Evolutionary conservation across 1,284 basidiomycete species (phyloP).

Genomic region (Heterobasidion parviporum): DNA sequence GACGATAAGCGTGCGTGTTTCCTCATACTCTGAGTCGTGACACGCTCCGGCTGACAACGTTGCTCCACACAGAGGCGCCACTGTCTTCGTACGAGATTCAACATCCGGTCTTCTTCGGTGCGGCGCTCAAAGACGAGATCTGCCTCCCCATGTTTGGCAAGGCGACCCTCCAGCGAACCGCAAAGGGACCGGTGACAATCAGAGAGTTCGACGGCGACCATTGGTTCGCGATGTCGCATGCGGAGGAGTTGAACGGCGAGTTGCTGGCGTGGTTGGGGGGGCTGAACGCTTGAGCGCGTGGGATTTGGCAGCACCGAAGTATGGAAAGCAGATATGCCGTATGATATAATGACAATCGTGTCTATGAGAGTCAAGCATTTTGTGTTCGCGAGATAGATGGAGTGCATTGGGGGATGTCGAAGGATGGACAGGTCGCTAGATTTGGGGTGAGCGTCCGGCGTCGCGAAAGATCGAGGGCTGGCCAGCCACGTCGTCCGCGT

Average conservation of each 20-base stretch:
- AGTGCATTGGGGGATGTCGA: too few species aligned
- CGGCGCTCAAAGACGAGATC: slow-evolving; percentile 15
- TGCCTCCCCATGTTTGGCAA: slow-evolving; percentile 12
- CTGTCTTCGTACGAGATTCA: slow-evolving; percentile 9
- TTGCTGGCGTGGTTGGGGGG: slow-evolving; percentile 16
- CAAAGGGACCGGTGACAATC: slow-evolving; percentile 12
- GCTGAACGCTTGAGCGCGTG: background rate
- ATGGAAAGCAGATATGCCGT: too few species aligned
- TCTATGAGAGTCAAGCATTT: too few species aligned
- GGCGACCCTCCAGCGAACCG: slow-evolving; percentile 10
- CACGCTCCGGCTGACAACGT: too few species aligned
- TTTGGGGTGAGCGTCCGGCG: too few species aligned
- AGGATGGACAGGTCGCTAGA: too few species aligned
- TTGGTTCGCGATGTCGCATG: slow-evolving; percentile 20
- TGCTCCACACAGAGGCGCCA: slow-evolving; percentile 8
- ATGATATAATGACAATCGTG: too few species aligned
- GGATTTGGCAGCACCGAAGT: too few species aligned
- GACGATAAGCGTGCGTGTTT: too few species aligned
- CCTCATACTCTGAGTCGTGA: background rate
- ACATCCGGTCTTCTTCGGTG: slow-evolving; percentile 17
- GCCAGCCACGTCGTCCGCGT: too few species aligned
- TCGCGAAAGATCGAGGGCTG: too few species aligned
- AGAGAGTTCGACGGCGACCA: slow-evolving; percentile 22
- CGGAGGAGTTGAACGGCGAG: slow-evolving; percentile 18
- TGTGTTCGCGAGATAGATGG: too few species aligned